A percentile compares a stretch with the other conserved stretches of the same genome.
phyloP scores from a whole-genome alignment of 2,329 filamentous ascomycete species.

The Simplicillium sp. region DNA sequence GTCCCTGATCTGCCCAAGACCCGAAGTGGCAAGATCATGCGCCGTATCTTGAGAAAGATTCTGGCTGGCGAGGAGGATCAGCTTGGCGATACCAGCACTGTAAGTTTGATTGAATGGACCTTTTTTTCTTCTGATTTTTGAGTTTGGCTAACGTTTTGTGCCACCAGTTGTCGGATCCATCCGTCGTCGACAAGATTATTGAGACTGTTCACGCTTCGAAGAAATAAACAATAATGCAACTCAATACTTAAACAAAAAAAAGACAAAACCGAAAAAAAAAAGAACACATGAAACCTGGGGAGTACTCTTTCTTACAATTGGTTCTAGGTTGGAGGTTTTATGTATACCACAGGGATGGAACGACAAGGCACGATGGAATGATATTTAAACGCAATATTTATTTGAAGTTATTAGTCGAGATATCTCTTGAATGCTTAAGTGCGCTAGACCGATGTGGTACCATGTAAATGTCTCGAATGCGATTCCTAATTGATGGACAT shows the following conservation, averaged over 20 bases:
- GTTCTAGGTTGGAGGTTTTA: no score
- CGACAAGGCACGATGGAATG: no score
- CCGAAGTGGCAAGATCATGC: conserved; percentile 97
- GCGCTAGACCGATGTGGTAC: no score
- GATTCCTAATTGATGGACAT: no score
- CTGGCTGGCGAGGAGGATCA: conserved; percentile 95
- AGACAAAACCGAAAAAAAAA: neutral
- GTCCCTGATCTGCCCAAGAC: conserved; percentile 96
- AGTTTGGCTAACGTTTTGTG: conserved; percentile 2
- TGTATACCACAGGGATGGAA: no score
- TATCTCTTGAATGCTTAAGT: no score
- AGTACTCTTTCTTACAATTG: no score
- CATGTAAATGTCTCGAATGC: no score
- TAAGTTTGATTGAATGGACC: conserved; percentile 36
- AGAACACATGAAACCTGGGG: neutral
- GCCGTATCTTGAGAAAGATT: conserved; percentile 93
- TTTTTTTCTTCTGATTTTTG: conserved; percentile 4
- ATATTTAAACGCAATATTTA: no score
- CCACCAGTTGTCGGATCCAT: conserved; percentile 69
- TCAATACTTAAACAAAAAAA: no score
- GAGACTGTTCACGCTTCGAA: conserved; percentile 58
- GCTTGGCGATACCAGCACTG: conserved; percentile 84
- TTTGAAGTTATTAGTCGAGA: no score
- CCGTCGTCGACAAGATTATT: conserved; percentile 80
- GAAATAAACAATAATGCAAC: conserved; percentile 18